These are phyloP conservation scores for Diaporthe eres DNA, from an alignment of 2,329 filamentous ascomycete species.

Conservation along the genomic window DNA sequence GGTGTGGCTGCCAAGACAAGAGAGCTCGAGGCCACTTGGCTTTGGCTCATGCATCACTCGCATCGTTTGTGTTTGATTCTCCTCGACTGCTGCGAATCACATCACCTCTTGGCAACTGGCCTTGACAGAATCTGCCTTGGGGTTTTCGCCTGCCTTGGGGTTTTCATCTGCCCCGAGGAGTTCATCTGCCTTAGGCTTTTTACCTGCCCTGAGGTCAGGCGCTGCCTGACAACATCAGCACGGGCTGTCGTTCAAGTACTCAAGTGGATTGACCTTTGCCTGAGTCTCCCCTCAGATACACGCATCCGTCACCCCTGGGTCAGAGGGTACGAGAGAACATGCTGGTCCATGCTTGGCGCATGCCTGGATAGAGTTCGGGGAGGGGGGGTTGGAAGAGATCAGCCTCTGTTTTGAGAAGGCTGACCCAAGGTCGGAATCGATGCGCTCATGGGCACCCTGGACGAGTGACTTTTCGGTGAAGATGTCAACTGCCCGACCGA, in stretches of 20 bases:
- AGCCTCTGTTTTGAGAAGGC: not conserved
- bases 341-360: not conserved
- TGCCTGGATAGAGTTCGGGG: not conserved
- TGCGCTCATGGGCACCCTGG: not conserved
- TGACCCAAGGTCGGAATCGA: not conserved
- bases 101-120: no score
- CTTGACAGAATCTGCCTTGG: not conserved
- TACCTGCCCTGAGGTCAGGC: no score
- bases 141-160: not conserved
- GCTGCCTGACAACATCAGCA: not conserved
- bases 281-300: not conserved
- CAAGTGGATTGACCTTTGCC: not conserved
- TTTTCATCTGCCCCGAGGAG: not conserved
- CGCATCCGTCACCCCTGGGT: not conserved
- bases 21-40: not conserved
- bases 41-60: not conserved
- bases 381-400: not conserved
- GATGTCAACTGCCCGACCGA: not conserved
- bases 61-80: no score
- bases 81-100: not conserved
- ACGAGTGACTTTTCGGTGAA: not conserved
- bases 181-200: not conserved
- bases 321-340: not conserved
- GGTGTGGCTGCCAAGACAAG: no score
- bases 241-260: not conserved